Conservation (phyloP, 1,284 basidiomycete genomes). For the Tilletiopsis washingtonensis region DNA sequence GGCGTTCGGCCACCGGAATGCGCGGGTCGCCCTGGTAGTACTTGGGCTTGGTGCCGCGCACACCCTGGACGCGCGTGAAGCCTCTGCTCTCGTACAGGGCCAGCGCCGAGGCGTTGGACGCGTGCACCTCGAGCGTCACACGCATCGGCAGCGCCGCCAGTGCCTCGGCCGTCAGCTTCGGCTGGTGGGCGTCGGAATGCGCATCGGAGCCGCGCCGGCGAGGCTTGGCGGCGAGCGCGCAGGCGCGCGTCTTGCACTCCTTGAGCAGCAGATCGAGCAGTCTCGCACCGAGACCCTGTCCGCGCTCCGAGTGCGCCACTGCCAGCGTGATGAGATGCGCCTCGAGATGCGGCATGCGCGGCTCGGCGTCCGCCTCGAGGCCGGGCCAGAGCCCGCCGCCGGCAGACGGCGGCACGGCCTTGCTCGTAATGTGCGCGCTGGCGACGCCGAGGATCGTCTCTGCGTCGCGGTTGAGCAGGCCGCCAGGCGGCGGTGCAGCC, state of each 20-base stretch:
- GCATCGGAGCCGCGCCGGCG: conserved; percentile 1
- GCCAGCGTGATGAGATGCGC: conserved; percentile 32
- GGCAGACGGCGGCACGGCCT: conserved; percentile 4
- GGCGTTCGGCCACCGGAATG: conserved; percentile 19
- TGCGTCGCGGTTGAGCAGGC: conserved; percentile 5
- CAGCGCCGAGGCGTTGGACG: conserved; percentile 23
- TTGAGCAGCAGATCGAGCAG: conserved; percentile 21
- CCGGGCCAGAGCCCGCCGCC: conserved; percentile 8
- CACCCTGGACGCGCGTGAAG: conserved; percentile 10
- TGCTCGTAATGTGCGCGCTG: conserved; percentile 17
- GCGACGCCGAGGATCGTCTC: conserved; percentile 37
- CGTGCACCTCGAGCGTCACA: conserved; percentile 29
- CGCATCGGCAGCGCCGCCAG: conserved; percentile 13
- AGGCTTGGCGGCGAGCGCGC: not conserved
- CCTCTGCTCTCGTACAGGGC: conserved; percentile 19
- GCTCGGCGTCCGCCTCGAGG: conserved; percentile 2
- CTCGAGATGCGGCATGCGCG: conserved; percentile 6
- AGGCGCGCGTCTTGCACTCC: conserved; percentile 14
- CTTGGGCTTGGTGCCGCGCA: conserved; percentile 8
- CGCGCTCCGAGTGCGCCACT: conserved; percentile 24
- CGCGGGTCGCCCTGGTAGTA: conserved; percentile 32
- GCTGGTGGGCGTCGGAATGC: not conserved
- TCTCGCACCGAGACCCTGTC: conserved; percentile 30
- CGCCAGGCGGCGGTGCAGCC: conserved; percentile 17
- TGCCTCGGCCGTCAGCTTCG: not conserved